Conservation (phyloP, 257 asterid genomes). For the Gentiana macrophylla region DNA sequence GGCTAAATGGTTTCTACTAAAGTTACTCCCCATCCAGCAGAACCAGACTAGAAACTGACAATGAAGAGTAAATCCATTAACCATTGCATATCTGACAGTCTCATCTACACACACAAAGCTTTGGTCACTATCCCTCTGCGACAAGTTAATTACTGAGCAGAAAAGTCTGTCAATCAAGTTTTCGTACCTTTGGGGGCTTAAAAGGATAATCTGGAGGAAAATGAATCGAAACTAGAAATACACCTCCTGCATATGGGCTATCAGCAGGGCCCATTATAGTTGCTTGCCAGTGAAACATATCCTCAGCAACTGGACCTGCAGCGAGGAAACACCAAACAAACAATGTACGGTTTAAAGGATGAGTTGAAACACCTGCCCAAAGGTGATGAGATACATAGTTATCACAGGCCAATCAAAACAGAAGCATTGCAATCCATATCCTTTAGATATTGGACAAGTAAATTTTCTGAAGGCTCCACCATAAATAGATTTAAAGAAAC, state of each 20-base stretch:
- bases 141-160: too few species aligned
- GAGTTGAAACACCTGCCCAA: not conserved
- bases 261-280: constrained; percentile 41
- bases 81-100: too few species aligned
- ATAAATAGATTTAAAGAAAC: not conserved
- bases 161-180: not conserved
- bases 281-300: constrained; percentile 45
- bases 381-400: not conserved
- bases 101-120: too few species aligned
- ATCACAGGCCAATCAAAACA: not conserved
- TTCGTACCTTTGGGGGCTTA: constrained; percentile 38
- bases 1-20: too few species aligned
- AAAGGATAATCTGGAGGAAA: constrained; percentile 39
- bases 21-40: too few species aligned
- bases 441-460: too few species aligned
- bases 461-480: not conserved
- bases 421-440: not conserved
- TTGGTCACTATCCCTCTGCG: too few species aligned
- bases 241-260: constrained; percentile 40
- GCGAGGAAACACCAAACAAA: not conserved
- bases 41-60: too few species aligned
- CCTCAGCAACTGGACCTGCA: constrained; percentile 41
- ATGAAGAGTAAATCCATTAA: too few species aligned
- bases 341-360: not conserved
- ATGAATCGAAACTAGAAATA: constrained; percentile 38